Conservation (phyloP, 192 early-diverging fungal genomes). For the Coemansia biformis region DNA sequence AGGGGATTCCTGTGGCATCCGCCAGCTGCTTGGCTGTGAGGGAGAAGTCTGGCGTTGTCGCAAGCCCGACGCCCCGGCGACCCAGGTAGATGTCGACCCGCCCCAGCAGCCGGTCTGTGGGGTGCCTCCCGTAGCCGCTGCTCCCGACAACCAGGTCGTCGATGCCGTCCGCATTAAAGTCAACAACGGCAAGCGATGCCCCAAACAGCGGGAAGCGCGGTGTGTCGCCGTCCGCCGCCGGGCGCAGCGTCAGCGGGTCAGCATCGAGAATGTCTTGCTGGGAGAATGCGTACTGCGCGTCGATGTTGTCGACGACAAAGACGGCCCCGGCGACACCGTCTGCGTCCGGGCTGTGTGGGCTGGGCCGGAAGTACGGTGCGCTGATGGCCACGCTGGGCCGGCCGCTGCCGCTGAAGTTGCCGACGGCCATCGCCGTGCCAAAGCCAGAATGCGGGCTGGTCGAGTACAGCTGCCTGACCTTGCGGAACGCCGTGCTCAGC, state of each 20-base stretch:
- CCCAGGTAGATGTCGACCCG: constrained; percentile 68
- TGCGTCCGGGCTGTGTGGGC: background rate
- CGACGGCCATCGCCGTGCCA: constrained; percentile 58
- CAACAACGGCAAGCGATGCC: constrained; percentile 66
- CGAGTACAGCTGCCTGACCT: constrained; percentile 42
- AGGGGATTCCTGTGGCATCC: constrained; percentile 8
- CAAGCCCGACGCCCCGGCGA: constrained; percentile 43
- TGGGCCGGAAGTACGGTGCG: constrained; percentile 54
- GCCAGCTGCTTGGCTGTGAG: constrained; percentile 35
- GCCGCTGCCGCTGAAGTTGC: constrained; percentile 69
- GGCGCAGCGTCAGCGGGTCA: constrained; percentile 30
- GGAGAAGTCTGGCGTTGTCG: constrained; percentile 46
- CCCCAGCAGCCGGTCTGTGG: constrained; percentile 42
- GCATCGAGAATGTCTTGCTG: constrained; percentile 48
- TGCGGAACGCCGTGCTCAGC: constrained; percentile 45
- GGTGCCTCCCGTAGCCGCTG: constrained; percentile 51
- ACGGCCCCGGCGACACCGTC: constrained; percentile 51
- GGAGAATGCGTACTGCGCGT: constrained; percentile 9
- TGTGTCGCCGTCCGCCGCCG: constrained; percentile 6
- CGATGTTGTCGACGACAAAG: constrained; percentile 36
- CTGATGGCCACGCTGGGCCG: constrained; percentile 57
- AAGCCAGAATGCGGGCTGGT: constrained; percentile 56
- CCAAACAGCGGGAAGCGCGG: constrained; percentile 60
- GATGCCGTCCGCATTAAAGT: constrained; percentile 80
- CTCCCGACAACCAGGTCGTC: constrained; percentile 75